phyloP scores from a whole-genome alignment of 306 rosid genomes.

The Arachis hypogaea region DNA sequence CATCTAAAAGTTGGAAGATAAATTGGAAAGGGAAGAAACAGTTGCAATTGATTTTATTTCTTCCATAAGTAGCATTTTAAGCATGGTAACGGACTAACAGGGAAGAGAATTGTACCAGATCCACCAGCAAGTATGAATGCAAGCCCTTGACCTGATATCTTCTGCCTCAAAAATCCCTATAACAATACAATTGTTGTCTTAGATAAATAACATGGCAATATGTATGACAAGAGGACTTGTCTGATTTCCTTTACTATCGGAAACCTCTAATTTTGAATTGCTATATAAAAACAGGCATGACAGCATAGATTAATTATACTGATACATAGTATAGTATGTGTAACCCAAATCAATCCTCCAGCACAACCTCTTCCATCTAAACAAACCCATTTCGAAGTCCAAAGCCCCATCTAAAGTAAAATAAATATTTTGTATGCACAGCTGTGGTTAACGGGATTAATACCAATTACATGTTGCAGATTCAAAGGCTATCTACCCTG shows the following conservation, averaged over 20 bases:
- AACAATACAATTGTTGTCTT: conserved; percentile 22
- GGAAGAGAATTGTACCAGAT: conserved; percentile 70
- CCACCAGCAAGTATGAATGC: conserved; percentile 93
- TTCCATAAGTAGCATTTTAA: neutral
- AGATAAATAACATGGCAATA: conserved; percentile 7
- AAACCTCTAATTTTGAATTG: neutral
- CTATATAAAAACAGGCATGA: conserved; percentile 10
- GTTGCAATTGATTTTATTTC: neutral
- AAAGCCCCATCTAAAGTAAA: too few relatives aligned
- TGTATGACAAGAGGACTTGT: conserved; percentile 9
- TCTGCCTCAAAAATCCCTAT: conserved; percentile 93
- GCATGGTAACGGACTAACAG: conserved; percentile 1
- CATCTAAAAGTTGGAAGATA: conserved; percentile 11
- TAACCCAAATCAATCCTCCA: too few relatives aligned
- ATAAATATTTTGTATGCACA: too few relatives aligned
- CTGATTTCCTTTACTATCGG: conserved; percentile 6
- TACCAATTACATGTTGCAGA: too few relatives aligned
- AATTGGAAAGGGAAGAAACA: neutral
- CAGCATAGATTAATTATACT: neutral
- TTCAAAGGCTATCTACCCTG: too few relatives aligned
- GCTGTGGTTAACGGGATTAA: too few relatives aligned
- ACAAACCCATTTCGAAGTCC: too few relatives aligned
- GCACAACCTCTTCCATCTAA: too few relatives aligned
- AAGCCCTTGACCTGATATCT: conserved; percentile 96
- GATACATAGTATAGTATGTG: neutral